A percentile compares a stretch with the other conserved stretches of the same genome.
Conservation (phyloP, 2,329 filamentous ascomycete genomes). For the Paecilomyces formosus region DNA sequence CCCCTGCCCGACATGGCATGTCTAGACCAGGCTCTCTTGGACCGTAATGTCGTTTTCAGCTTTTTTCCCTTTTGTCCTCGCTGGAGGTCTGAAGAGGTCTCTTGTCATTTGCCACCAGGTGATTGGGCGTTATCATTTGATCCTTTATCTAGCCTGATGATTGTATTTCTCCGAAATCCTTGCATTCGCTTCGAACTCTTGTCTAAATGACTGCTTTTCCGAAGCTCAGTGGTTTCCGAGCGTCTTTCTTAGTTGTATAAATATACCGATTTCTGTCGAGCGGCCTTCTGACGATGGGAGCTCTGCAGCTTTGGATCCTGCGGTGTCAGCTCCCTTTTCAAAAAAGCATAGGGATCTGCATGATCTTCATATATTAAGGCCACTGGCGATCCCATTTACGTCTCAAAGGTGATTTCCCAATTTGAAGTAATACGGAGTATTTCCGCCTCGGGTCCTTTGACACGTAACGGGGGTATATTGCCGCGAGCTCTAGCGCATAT, state of each 20-base stretch:
- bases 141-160: not conserved
- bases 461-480: not conserved
- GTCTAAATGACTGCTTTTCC: not conserved
- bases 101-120: conserved; percentile 4
- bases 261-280: not conserved
- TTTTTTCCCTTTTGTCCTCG: conserved; percentile 14
- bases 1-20: not conserved
- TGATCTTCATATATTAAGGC: not conserved
- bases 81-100: conserved; percentile 22
- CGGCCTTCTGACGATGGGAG: not conserved
- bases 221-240: not conserved
- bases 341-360: not conserved
- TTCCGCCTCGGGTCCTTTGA: not conserved
- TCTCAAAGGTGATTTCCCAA: not conserved
- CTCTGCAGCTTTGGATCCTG: not conserved
- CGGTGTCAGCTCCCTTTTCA: not conserved
- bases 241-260: not conserved
- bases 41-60: conserved; percentile 12
- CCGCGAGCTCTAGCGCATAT: not conserved
- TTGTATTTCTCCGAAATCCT: not conserved
- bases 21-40: not conserved
- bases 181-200: not conserved
- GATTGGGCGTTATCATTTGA: conserved; percentile 4
- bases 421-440: not conserved
- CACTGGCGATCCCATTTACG: not conserved